Conservation (phyloP, 352 stramenopile species). For the Pythium dissotocum region DNA sequence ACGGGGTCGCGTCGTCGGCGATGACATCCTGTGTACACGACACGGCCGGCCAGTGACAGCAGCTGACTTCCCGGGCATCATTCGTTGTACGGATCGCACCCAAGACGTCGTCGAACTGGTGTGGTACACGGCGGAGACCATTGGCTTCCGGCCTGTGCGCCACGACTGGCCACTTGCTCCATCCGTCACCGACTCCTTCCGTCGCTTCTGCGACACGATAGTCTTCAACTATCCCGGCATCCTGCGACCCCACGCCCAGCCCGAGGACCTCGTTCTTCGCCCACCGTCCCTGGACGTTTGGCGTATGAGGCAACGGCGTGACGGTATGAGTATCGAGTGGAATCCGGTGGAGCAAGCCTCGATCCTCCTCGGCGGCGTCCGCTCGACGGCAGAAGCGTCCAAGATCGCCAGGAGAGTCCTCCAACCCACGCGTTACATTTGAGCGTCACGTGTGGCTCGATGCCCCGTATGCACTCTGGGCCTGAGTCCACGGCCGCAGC, state of each 20-base stretch:
- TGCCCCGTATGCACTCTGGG: neutral
- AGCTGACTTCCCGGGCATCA: neutral
- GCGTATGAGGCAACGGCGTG: neutral
- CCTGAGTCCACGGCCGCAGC: neutral
- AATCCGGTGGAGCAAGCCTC: neutral
- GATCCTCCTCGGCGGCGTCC: neutral
- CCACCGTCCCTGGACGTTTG: neutral
- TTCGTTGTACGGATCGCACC: neutral
- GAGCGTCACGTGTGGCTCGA: neutral
- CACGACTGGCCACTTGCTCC: neutral
- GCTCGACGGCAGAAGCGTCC: neutral
- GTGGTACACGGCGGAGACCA: too few species aligned
- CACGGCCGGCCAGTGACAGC: neutral
- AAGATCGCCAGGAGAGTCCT: neutral
- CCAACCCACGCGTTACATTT: too few species aligned
- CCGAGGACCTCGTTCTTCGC: neutral
- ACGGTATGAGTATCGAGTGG: neutral
- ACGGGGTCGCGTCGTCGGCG: neutral
- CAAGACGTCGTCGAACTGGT: neutral
- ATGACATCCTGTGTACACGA: neutral
- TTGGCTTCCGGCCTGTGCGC: neutral
- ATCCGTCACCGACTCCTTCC: neutral
- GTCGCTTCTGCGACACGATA: neutral
- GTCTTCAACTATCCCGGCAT: constrained; percentile 1
- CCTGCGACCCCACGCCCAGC: neutral